These are phyloP conservation scores for Colletotrichum sp. DNA, from an alignment of 2,329 filamentous ascomycete genomes.

Conservation along the genomic window DNA sequence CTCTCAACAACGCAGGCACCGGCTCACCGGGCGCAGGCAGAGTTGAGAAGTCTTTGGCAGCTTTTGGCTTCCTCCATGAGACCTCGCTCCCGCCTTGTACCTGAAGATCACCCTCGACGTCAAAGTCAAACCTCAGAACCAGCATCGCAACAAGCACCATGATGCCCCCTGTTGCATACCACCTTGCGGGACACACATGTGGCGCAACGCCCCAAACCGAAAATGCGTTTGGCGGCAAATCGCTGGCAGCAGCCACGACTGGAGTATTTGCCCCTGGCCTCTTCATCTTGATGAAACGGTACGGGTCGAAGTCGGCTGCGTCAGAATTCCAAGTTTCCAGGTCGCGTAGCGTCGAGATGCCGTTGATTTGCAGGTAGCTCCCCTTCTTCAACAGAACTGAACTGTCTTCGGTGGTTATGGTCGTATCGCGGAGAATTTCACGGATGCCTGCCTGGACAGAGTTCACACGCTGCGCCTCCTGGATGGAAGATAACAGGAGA, in stretches of 20 bases:
- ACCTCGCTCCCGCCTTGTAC: background rate
- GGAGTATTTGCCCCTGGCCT: background rate
- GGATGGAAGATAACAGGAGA: constrained; percentile 36
- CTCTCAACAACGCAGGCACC: background rate
- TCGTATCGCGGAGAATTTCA: constrained; percentile 32
- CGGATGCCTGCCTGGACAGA: constrained; percentile 31
- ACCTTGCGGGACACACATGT: constrained; percentile 4
- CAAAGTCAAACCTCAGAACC: background rate
- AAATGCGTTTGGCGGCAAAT: background rate
- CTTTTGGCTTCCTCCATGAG: background rate
- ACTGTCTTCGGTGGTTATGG: constrained; percentile 32
- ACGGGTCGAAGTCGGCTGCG: constrained; percentile 27
- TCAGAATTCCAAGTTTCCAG: constrained; percentile 30
- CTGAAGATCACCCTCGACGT: background rate
- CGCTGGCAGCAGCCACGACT: background rate
- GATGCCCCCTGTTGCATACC: background rate
- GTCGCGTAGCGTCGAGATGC: background rate
- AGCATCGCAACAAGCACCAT: constrained; percentile 2
- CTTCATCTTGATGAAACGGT: constrained; percentile 30
- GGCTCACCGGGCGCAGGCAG: background rate
- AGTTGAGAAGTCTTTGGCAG: background rate
- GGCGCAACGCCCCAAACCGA: background rate
- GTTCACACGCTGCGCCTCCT: constrained; percentile 38
- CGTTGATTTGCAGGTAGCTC: constrained; percentile 37
- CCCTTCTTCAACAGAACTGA: constrained; percentile 40